Base-by-base conservation (phyloP, 2,329 filamentous ascomycete genomes). In the Penicillium sp. region DNA sequence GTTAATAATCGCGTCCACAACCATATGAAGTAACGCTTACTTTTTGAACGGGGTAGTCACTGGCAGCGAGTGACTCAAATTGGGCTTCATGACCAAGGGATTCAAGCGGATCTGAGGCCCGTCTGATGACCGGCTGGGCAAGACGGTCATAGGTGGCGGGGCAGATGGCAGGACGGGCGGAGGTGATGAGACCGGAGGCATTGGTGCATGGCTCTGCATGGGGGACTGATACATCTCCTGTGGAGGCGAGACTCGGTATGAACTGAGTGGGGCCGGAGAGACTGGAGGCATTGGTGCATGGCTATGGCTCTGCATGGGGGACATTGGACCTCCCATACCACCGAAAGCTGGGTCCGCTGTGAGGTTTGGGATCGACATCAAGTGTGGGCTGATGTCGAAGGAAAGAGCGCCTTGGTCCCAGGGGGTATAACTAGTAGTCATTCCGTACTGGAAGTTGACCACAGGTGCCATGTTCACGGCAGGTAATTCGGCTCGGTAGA, bases 401-500 rank as follows among this genome's bases (percentile, higher is more conserved):
- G 68, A 68, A 53, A 76, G 67, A 43, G 72, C 67, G 52, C 65
- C 67, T 61, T 73, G 65, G 54, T 73, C 73, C 75, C 73, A 77
- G 22, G 71, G 64, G 26, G 65, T 54, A 60, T 72, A 76, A 58
- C 72, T 70, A 56, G 73, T 71, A 44, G 73, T 71, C 68, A 77
- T 71, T 53, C 66, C 72, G 58, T 75, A 76, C 59, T 77, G 76
- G 56, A 70, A 72, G 58, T 77, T 77, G 54, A 78, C 74, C 47
- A 76, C 63, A 29, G 73, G 74, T 44, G 70, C 62, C 68, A 75
- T 71, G 56, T 74, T 71, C 49, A 76, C 62, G 56, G 65, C 64
- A 33, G 48, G 48, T 9, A 67, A 66, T 62, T 84, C 82, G 27
- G 82, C 79, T 71, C 86, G 87, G 79, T 99, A 99, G 33, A 98